Evolutionary conservation across 371 early-diverging fungal species (phyloP).

Genomic region (Mortierella sp.): DNA sequence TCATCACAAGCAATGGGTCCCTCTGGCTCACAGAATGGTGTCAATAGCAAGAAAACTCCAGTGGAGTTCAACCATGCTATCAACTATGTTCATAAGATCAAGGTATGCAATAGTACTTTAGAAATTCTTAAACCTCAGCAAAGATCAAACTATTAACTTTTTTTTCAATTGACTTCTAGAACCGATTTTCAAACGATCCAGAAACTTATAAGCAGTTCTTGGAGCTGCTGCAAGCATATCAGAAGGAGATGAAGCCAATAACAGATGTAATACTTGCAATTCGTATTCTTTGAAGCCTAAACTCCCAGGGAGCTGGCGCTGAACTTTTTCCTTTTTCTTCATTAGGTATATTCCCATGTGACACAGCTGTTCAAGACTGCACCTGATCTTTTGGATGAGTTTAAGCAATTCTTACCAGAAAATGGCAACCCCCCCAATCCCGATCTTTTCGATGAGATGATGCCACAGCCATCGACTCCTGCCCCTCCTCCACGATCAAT

Average conservation of each 20-base stretch:
- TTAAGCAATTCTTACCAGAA: conserved; percentile 96
- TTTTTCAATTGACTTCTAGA: conserved; percentile 58
- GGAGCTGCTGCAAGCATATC: conserved; percentile 95
- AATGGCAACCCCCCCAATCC: conserved; percentile 59
- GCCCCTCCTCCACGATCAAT: conserved; percentile 50
- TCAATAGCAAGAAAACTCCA: conserved; percentile 61
- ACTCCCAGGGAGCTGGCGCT: background rate
- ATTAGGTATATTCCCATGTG: conserved; percentile 90
- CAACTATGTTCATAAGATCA: conserved; percentile 96
- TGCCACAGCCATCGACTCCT: conserved; percentile 53
- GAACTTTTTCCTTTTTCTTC: background rate
- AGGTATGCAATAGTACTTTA: conserved; percentile 61
- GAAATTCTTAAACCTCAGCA: background rate
- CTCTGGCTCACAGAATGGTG: conserved; percentile 45
- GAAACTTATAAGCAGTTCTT: conserved; percentile 95
- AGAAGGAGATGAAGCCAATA: conserved; percentile 90
- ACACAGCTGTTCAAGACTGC: conserved; percentile 85
- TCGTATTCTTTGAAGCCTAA: background rate
- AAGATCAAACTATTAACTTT: background rate
- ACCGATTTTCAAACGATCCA: conserved; percentile 87
- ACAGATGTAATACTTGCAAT: conserved; percentile 71
- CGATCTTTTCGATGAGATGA: conserved; percentile 54
- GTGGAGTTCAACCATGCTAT: conserved; percentile 96
- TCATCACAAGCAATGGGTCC: conserved; percentile 45
- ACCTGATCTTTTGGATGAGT: conserved; percentile 93